A percentile compares a stretch with the other conserved stretches of the same genome.
phyloP scores from a whole-genome alignment of 106 monocot species.

The Narthecium ossifragum region DNA sequence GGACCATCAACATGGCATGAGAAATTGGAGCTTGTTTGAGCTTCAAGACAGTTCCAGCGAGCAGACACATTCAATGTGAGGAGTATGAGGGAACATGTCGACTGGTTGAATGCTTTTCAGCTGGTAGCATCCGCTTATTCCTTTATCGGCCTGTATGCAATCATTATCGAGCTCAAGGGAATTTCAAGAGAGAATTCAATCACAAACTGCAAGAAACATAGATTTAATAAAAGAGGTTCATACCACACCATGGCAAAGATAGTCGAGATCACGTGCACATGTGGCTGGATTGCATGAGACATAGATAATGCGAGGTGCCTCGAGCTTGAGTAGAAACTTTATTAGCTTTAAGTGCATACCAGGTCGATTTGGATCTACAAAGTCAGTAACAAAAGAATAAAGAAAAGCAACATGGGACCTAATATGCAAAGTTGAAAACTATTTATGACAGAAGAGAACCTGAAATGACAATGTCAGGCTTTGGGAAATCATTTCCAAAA shows the following conservation, averaged over 20 bases:
- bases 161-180: neutral
- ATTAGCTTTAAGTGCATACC: conserved; percentile 97
- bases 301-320: conserved; percentile 61
- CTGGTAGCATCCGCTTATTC: conserved; percentile 65
- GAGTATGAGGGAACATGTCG: conserved; percentile 98
- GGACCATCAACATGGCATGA: no score
- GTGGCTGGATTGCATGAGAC: conserved; percentile 97
- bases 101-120: conserved; percentile 76
- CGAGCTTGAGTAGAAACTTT: conserved; percentile 70
- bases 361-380: conserved; percentile 91
- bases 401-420: neutral
- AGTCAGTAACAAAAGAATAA: neutral
- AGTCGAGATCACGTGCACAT: conserved; percentile 91
- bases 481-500: conserved; percentile 89
- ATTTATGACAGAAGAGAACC: conserved; percentile 25
- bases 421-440: neutral
- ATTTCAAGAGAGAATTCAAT: no score
- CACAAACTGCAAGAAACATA: no score
- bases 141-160: conserved; percentile 51
- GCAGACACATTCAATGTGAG: conserved; percentile 92
- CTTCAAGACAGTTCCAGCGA: conserved; percentile 55
- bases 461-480: conserved; percentile 89
- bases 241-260: conserved; percentile 93
- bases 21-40: neutral
- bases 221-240: conserved; percentile 6